Percentiles rank a stretch among this genome's conserved stretches.
Conservation (phyloP, 139 green algal genomes). For the Chlamydomonas eustigma region DNA sequence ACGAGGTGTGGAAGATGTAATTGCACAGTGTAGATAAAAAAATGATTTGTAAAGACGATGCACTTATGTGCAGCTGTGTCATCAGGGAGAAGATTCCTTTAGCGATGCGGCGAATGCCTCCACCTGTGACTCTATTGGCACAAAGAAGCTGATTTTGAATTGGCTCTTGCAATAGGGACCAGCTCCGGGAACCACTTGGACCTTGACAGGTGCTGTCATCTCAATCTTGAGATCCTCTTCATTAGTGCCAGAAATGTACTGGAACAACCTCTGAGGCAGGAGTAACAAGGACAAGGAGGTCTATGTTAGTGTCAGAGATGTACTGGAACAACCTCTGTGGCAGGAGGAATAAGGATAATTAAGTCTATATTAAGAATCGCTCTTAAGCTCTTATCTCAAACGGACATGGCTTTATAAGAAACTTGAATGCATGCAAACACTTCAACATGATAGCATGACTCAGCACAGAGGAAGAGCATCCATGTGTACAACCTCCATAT, state of each 20-base stretch:
- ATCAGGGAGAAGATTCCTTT: too few relatives aligned
- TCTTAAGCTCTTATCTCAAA: too few relatives aligned
- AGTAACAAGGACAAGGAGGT: neutral
- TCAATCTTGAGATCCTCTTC: slow-evolving; percentile 48
- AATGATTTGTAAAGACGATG: too few relatives aligned
- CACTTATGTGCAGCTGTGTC: too few relatives aligned
- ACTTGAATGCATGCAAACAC: too few relatives aligned
- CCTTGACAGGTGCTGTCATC: slow-evolving; percentile 66
- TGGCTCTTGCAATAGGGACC: slow-evolving; percentile 53
- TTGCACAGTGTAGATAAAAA: too few relatives aligned
- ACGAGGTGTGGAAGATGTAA: too few relatives aligned
- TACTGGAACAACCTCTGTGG: slow-evolving; percentile 39
- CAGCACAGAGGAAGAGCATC: too few relatives aligned
- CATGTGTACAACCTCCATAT: too few relatives aligned
- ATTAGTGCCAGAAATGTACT: slow-evolving; percentile 56
- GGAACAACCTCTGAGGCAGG: slow-evolving; percentile 31
- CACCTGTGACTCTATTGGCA: slow-evolving; percentile 67
- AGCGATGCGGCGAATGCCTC: too few relatives aligned
- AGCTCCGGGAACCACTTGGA: slow-evolving; percentile 22
- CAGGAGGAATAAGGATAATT: neutral
- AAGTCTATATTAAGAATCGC: slow-evolving; percentile 45
- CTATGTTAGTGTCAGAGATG: slow-evolving; percentile 55
- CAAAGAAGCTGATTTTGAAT: slow-evolving; percentile 73
- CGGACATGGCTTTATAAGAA: too few relatives aligned
- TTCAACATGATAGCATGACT: too few relatives aligned